Evolutionary conservation across 2,329 filamentous ascomycete species (phyloP).

Genomic region (Chalaropsis thielavioides): DNA sequence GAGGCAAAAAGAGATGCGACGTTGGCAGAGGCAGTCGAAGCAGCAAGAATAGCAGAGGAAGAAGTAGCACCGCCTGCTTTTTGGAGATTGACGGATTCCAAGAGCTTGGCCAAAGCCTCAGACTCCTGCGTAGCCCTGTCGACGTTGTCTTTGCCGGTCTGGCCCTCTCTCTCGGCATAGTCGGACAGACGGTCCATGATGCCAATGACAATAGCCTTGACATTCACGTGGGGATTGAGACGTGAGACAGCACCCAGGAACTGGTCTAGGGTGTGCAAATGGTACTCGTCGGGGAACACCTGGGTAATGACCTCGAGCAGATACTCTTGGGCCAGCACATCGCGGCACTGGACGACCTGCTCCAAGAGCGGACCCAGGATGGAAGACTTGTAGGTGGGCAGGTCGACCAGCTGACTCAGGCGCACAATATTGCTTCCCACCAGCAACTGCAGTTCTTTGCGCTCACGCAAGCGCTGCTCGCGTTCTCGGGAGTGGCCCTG

Average conservation of each 20-base stretch:
- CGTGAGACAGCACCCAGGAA: conserved; percentile 85
- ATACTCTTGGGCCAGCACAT: conserved; percentile 95
- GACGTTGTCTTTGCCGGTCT: conserved; percentile 56
- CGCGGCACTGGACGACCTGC: conserved; percentile 93
- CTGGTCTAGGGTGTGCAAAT: conserved; percentile 90
- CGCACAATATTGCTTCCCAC: conserved; percentile 94
- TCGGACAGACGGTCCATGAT: conserved; percentile 92
- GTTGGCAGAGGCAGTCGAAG: background rate
- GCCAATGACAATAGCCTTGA: conserved; percentile 95
- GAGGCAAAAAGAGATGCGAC: background rate
- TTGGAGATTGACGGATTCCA: conserved; percentile 62
- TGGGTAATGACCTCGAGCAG: conserved; percentile 96
- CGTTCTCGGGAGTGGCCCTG: conserved; percentile 92
- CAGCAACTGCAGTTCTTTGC: conserved; percentile 85
- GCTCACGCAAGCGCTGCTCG: conserved; percentile 83
- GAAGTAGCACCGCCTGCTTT: conserved; percentile 33
- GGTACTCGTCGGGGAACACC: conserved; percentile 96
- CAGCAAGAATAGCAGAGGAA: conserved; percentile 10
- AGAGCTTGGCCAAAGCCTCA: conserved; percentile 61
- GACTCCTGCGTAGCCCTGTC: conserved; percentile 54
- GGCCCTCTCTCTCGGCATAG: conserved; percentile 80
- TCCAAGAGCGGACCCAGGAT: conserved; percentile 83
- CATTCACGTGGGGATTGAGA: conserved; percentile 89
- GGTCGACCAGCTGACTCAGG: conserved; percentile 84
- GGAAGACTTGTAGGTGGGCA: conserved; percentile 82